Percentiles rank a stretch among this genome's conserved stretches.
Evolutionary conservation across 352 stramenopile genomes (phyloP).

Genomic region (Phytophthora sp.): DNA sequence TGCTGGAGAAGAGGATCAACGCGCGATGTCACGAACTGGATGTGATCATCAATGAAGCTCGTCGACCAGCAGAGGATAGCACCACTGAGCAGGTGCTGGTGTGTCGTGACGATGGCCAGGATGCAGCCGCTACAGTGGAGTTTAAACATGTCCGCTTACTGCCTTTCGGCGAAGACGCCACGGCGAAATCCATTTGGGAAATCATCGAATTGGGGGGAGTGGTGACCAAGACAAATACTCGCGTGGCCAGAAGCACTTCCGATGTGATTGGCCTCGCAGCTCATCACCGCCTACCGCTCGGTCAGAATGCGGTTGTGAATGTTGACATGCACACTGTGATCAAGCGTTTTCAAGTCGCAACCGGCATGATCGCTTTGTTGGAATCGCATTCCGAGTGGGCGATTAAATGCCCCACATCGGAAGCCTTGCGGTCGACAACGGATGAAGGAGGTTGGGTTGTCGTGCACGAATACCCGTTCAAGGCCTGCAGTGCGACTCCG

Average conservation of each 20-base stretch:
- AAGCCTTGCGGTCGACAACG: constrained; percentile 7
- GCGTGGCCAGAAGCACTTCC: constrained; percentile 3
- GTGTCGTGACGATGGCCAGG: constrained; percentile 14
- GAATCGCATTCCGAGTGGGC: constrained; percentile 30
- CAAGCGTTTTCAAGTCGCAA: constrained; percentile 15
- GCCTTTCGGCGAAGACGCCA: constrained; percentile 17
- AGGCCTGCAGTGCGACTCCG: not conserved
- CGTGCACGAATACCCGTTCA: constrained; percentile 10
- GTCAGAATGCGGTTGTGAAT: constrained; percentile 2
- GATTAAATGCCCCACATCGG: constrained; percentile 2
- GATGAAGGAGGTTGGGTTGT: constrained; percentile 24
- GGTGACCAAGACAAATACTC: constrained; percentile 1
- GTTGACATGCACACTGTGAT: constrained; percentile 16
- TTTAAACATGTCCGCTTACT: constrained; percentile 16
- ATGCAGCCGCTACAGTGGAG: constrained; percentile 15
- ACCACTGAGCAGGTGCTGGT: constrained; percentile 14
- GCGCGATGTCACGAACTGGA: constrained; percentile 20
- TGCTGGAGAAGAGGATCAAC: constrained; percentile 19
- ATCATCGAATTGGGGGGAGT: constrained; percentile 19
- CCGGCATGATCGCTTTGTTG: constrained; percentile 17
- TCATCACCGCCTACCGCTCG: constrained; percentile 10
- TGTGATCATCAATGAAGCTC: constrained; percentile 13
- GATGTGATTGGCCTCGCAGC: constrained; percentile 15
- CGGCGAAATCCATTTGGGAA: constrained; percentile 16
- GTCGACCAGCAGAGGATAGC: not conserved